Base-by-base conservation (phyloP, 1,284 basidiomycete species). In the Ceratobasidium sp. region DNA sequence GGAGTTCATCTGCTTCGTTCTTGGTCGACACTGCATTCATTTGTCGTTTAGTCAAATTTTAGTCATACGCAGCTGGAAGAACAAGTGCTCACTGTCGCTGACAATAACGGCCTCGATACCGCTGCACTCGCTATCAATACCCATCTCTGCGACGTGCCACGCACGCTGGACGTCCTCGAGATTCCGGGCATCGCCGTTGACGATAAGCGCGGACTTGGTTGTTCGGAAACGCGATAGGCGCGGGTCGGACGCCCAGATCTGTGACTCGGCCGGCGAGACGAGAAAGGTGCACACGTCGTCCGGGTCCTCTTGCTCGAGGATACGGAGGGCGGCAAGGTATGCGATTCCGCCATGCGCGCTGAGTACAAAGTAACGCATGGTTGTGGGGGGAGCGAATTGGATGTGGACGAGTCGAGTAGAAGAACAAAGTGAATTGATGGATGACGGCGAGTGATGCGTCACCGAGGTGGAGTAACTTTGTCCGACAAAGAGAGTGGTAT, bases 61-160 rank as follows among this genome's bases (percentile, higher is more conserved):
- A 67, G 48, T 67, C 36, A 41, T 43, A 50, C 48, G 48, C 48
- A 50, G 48, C 14, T 4, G 16, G 26, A 21, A 26, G 34, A 34
- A 14, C 16, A n/a, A 65, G 8, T 2, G 46, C 62, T 50, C 50
- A 67, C 64, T 28, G 28, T 67, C 64, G 36, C 64, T 67, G 50
- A 67, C 50, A 10, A 67, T 67, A 16, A 67, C 64, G 5, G 64
- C 64, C 50, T 67, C 64, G 21, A 67, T 55, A 4, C 64, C 64
- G 26, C 64, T 67, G 48, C 64, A 53, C 50, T 67, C 64, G 52
- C 64, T 67, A 53, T 67, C 64, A n/a, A 67, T 67, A 3, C 64
- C 64, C 64, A 67, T 67, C 64, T 67, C 64, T 23, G 64, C 64
- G 32, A 53, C 36, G 64, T 67, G 64, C 64, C 64, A 67, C 14